phyloP scores from a whole-genome alignment of 2,329 filamentous ascomycete species.

The Lojkania enalia region DNA sequence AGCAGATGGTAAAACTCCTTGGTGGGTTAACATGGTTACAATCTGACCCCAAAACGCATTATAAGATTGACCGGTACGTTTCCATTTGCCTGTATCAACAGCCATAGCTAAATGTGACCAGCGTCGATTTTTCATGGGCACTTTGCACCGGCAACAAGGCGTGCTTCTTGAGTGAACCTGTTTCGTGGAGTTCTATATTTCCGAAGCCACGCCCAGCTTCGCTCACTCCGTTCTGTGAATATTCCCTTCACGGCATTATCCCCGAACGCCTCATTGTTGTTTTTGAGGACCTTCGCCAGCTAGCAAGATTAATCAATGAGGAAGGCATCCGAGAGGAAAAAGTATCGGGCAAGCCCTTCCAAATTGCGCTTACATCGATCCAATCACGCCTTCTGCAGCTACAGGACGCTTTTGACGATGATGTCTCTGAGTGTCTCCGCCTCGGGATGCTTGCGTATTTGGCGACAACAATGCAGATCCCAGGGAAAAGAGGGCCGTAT shows the following conservation, averaged over 20 bases:
- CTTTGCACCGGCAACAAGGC: background rate
- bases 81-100: background rate
- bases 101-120: slow-evolving; percentile 2
- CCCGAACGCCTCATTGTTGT: slow-evolving; percentile 6
- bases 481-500: slow-evolving; percentile 14
- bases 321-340: slow-evolving; percentile 5
- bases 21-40: slow-evolving; percentile 12
- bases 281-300: slow-evolving; percentile 16
- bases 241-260: background rate
- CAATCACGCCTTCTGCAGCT: slow-evolving; percentile 19
- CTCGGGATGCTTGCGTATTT: slow-evolving; percentile 14
- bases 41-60: slow-evolving; percentile 14
- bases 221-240: background rate
- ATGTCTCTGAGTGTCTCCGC: slow-evolving; percentile 6
- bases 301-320: slow-evolving; percentile 11
- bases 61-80: slow-evolving; percentile 23
- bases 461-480: slow-evolving; percentile 17
- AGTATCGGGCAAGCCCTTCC: slow-evolving; percentile 9
- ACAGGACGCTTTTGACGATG: background rate
- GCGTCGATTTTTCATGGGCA: slow-evolving; percentile 20
- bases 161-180: background rate
- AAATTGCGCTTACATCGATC: slow-evolving; percentile 13
- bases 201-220: background rate
- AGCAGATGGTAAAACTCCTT: slow-evolving; percentile 16
- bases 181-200: background rate